A percentile compares a stretch with the other conserved stretches of the same genome.
These are phyloP conservation scores for Diaporthe caulivora DNA, from an alignment of 2,329 filamentous ascomycete genomes.

Conservation along the genomic window DNA sequence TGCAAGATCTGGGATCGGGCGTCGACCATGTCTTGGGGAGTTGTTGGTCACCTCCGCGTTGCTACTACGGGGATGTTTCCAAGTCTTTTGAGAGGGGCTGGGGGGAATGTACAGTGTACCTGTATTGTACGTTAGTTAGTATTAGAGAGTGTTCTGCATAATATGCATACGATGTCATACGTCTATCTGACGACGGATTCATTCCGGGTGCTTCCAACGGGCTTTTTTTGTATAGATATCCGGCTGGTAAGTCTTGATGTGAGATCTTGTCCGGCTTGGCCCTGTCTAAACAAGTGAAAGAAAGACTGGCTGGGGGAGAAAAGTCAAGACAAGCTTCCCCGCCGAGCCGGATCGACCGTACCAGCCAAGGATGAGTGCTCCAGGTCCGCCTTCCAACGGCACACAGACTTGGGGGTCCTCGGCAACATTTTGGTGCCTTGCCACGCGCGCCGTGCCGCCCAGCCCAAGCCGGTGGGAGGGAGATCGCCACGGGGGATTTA, in stretches of 20 bases:
- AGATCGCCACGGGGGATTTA: conserved; percentile 11
- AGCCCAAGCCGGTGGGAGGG: not conserved
- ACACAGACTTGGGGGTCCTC: no score
- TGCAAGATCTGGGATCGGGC: conserved; percentile 8
- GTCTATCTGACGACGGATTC: no score
- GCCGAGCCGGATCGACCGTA: conserved; percentile 1
- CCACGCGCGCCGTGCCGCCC: conserved; percentile 15
- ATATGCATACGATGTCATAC: no score
- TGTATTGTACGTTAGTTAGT: not conserved
- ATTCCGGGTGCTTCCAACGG: not conserved
- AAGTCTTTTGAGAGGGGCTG: not conserved
- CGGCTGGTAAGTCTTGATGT: not conserved
- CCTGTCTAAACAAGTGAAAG: no score
- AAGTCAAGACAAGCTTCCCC: not conserved
- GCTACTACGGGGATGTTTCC: not conserved
- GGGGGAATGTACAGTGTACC: not conserved
- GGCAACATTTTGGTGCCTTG: not conserved
- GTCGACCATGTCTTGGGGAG: not conserved
- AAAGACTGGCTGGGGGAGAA: not conserved
- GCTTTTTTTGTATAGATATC: not conserved
- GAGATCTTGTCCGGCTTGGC: not conserved
- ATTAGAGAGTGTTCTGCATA: not conserved
- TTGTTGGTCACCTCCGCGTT: not conserved
- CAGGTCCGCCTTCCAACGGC: no score
- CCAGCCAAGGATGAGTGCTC: not conserved